A percentile compares a stretch with the other conserved stretches of the same genome.
These are phyloP conservation scores for Rauvolfia tetraphylla DNA, from an alignment of 257 asterid genomes.

Conservation along the genomic window DNA sequence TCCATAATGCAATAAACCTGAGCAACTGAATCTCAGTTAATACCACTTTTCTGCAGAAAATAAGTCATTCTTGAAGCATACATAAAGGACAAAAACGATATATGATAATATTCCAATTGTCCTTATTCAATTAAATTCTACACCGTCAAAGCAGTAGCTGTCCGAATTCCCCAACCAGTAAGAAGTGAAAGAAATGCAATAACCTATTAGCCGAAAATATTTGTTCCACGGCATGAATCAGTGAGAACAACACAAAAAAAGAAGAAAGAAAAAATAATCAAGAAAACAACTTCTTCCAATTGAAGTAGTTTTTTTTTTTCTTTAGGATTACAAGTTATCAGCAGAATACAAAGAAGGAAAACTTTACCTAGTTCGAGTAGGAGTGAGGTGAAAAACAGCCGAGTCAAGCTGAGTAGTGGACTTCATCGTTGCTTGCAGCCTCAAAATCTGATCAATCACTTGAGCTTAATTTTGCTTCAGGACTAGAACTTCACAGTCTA, in stretches of 20 bases:
- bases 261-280: neutral
- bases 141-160: neutral
- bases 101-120: too few relatives aligned
- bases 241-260: neutral
- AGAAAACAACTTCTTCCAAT: neutral
- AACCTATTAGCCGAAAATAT: neutral
- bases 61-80: neutral
- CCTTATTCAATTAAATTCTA: neutral
- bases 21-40: neutral
- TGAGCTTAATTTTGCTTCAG: constrained; percentile 23
- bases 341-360: neutral
- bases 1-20: neutral
- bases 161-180: neutral
- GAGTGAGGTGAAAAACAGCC: constrained; percentile 90
- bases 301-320: neutral
- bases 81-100: neutral
- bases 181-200: neutral
- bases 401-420: constrained; percentile 64
- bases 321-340: neutral
- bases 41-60: neutral
- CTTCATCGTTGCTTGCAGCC: constrained; percentile 43
- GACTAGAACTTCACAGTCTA: neutral
- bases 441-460: constrained; percentile 13
- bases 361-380: constrained; percentile 80
- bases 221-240: neutral